phyloP scores from a whole-genome alignment of 106 monocot species.

The Iris macrosiphon region DNA sequence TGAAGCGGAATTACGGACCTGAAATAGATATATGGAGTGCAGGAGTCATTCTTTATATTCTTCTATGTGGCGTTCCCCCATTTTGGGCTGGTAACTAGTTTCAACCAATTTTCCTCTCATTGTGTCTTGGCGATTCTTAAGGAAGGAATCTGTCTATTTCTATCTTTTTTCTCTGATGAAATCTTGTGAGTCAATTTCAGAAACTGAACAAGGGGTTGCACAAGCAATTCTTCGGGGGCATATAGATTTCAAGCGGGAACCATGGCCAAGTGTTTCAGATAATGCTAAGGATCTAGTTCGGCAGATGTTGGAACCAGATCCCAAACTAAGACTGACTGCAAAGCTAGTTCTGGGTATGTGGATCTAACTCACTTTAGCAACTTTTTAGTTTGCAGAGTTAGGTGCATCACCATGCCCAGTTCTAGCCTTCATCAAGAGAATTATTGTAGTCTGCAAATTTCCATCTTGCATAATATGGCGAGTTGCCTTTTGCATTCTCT shows the following conservation, averaged over 20 bases:
- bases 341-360: constrained; percentile 81
- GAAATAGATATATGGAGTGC: constrained; percentile 21
- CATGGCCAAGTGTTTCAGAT: constrained; percentile 89
- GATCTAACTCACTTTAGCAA: too few relatives aligned
- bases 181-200: constrained; percentile 26
- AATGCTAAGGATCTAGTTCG: constrained; percentile 77
- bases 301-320: constrained; percentile 85
- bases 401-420: too few relatives aligned
- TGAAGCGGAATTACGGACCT: too few relatives aligned
- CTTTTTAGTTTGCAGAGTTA: too few relatives aligned
- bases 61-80: constrained; percentile 12
- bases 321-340: constrained; percentile 67
- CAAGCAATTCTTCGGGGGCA: constrained; percentile 85
- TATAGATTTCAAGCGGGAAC: constrained; percentile 96
- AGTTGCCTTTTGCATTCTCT: too few relatives aligned
- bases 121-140: too few relatives aligned
- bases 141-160: too few relatives aligned
- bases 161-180: not conserved
- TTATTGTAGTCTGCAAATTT: too few relatives aligned
- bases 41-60: constrained; percentile 15
- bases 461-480: too few relatives aligned
- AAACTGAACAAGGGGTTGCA: constrained; percentile 94
- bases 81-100: constrained; percentile 12
- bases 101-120: not conserved
- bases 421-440: too few relatives aligned